A percentile compares a stretch with the other conserved stretches of the same genome.
These are phyloP conservation scores for Beauveria pseudobassiana DNA, from an alignment of 2,329 filamentous ascomycete species.

Conservation along the genomic window DNA sequence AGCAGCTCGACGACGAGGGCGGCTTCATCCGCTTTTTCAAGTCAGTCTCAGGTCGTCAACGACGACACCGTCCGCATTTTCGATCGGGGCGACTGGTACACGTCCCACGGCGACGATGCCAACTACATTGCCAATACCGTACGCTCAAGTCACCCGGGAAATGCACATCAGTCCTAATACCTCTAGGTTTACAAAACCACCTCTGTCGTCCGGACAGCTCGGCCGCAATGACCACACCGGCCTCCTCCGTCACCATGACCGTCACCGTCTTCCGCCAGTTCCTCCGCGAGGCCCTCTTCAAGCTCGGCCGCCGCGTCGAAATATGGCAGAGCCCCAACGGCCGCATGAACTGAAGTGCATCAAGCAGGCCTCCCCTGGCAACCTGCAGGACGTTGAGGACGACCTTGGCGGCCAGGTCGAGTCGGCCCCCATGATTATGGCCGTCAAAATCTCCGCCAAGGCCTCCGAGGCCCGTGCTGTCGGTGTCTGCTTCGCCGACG, in stretches of 20 bases:
- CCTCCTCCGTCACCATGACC: conserved; percentile 88
- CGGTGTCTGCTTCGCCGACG: conserved; percentile 95
- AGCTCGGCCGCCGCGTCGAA: conserved; percentile 82
- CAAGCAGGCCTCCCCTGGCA: conserved; percentile 92
- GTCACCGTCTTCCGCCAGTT: conserved; percentile 94
- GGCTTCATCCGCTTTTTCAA: conserved; percentile 97
- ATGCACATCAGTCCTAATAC: not conserved
- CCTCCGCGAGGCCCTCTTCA: conserved; percentile 86
- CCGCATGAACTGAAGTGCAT: conserved; percentile 82
- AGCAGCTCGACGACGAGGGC: conserved; percentile 85
- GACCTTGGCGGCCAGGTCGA: conserved; percentile 83
- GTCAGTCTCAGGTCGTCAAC: conserved; percentile 62
- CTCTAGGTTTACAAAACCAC: conserved; percentile 89
- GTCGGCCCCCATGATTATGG: conserved; percentile 86
- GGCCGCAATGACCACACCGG: conserved; percentile 78
- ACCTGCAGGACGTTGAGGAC: conserved; percentile 93
- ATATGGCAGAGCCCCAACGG: conserved; percentile 73
- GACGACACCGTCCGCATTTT: conserved; percentile 82
- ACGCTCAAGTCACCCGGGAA: conserved; percentile 18
- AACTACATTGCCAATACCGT: conserved; percentile 74
- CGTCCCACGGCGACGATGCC: conserved; percentile 82
- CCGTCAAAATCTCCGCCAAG: conserved; percentile 88
- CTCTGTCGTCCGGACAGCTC: conserved; percentile 85
- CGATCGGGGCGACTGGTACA: conserved; percentile 91
- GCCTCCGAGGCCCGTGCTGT: conserved; percentile 77